Evolutionary conservation across 1,284 basidiomycete genomes (phyloP).

Genomic region (Porogramme epimiltina): DNA sequence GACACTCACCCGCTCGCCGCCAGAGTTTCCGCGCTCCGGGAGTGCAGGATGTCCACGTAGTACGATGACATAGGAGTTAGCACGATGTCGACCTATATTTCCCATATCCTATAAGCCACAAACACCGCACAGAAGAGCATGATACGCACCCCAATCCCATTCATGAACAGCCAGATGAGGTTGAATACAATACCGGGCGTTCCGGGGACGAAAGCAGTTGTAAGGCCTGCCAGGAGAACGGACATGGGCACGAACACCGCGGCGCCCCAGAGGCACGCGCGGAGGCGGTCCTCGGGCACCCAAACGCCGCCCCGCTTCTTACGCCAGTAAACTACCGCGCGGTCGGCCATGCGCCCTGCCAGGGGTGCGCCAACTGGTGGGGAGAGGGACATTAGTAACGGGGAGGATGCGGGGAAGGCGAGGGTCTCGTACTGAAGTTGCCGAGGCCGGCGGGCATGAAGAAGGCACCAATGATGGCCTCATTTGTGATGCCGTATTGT

Average conservation of each 20-base stretch:
- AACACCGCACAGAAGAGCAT: not conserved
- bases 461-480: constrained; percentile 59
- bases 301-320: constrained; percentile 48
- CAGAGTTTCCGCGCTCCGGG: constrained; percentile 53
- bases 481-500: constrained; percentile 60
- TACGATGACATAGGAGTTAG: constrained; percentile 58
- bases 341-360: constrained; percentile 56
- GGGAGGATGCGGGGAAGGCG: not conserved
- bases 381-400: not conserved
- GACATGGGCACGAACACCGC: constrained; percentile 46
- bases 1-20: constrained; percentile 41
- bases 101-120: constrained; percentile 15
- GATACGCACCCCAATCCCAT: constrained; percentile 50
- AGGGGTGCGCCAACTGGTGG: constrained; percentile 51
- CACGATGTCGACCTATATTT: constrained; percentile 42
- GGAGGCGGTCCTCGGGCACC: constrained; percentile 65
- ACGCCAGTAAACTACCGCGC: constrained; percentile 46
- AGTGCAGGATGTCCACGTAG: constrained; percentile 55
- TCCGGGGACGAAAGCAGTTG: constrained; percentile 41
- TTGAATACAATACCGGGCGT: constrained; percentile 41
- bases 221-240: constrained; percentile 35
- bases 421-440: constrained; percentile 52
- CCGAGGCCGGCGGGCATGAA: constrained; percentile 64
- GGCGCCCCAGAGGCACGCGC: constrained; percentile 48
- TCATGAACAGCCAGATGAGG: constrained; percentile 46